Percentiles rank a stretch among this genome's conserved stretches.
These are phyloP conservation scores for Suillus luteus DNA, from an alignment of 768 basidiomycete species.

Conservation along the genomic window DNA sequence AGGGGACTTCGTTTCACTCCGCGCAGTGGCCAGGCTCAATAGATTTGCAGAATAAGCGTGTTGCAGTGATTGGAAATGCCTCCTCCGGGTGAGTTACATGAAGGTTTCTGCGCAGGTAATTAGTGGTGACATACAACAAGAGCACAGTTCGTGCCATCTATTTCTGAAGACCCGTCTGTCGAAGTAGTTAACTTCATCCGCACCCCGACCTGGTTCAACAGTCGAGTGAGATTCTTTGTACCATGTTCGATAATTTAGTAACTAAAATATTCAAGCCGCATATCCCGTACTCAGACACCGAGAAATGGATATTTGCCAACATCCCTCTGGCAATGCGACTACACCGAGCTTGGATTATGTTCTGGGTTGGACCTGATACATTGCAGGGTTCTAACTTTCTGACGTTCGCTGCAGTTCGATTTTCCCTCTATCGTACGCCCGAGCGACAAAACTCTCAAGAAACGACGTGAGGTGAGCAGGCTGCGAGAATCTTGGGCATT, in stretches of 20 bases:
- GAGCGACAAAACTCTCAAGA: slow-evolving; percentile 16
- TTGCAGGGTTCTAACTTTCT: background rate
- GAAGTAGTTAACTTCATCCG: slow-evolving; percentile 59
- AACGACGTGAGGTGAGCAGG: slow-evolving; percentile 16
- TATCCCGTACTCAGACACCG: slow-evolving; percentile 40
- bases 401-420: slow-evolving; percentile 19
- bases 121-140: slow-evolving; percentile 34
- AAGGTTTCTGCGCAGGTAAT: background rate
- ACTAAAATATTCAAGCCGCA: slow-evolving; percentile 30
- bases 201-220: slow-evolving; percentile 62
- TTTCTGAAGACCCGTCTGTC: slow-evolving; percentile 52
- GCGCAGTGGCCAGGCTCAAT: slow-evolving; percentile 47
- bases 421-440: slow-evolving; percentile 19
- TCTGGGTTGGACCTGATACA: slow-evolving; percentile 39
- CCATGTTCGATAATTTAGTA: background rate
- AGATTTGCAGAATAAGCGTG: slow-evolving; percentile 43
- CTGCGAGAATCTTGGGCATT: too few species aligned
- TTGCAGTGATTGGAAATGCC: slow-evolving; percentile 58
- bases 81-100: slow-evolving; percentile 53
- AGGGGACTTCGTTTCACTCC: slow-evolving; percentile 55
- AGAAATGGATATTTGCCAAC: slow-evolving; percentile 56
- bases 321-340: slow-evolving; percentile 52
- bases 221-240: slow-evolving; percentile 41
- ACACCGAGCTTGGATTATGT: slow-evolving; percentile 55
- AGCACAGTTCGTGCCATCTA: slow-evolving; percentile 60